Percentiles rank a stretch among this genome's conserved stretches.
Evolutionary conservation across 2,329 filamentous ascomycete species (phyloP).

Genomic region (Ophiostoma himal-ulmi): DNA sequence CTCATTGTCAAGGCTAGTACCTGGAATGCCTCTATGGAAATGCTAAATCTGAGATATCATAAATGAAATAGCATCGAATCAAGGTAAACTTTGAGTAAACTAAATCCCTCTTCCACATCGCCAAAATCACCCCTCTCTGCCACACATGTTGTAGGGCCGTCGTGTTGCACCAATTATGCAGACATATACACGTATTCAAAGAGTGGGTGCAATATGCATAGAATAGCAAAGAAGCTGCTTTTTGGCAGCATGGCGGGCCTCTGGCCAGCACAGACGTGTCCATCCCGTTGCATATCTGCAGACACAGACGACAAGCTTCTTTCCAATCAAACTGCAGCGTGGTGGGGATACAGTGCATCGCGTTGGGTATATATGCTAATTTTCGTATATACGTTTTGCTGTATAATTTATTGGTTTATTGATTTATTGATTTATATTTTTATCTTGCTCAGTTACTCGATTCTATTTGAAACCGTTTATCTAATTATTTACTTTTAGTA

Average conservation of each 20-base stretch:
- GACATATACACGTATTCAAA: neutral
- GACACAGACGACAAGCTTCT: neutral
- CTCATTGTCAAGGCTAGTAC: too few relatives aligned
- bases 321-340: neutral
- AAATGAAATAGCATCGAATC: too few relatives aligned
- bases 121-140: too few relatives aligned
- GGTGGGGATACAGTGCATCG: neutral
- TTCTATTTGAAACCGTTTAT: too few relatives aligned
- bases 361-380: neutral
- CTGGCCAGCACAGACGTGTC: constrained; percentile 7
- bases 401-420: neutral
- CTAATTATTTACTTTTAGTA: too few relatives aligned
- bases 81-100: too few relatives aligned
- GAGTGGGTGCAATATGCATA: constrained; percentile 4
- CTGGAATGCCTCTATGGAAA: too few relatives aligned
- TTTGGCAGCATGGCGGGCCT: neutral
- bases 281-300: neutral
- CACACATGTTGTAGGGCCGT: neutral
- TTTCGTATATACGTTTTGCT: neutral
- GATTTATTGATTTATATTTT: too few relatives aligned
- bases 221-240: neutral
- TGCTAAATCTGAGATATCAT: too few relatives aligned
- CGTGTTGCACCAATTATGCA: neutral
- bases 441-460: neutral
- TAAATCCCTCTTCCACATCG: too few relatives aligned